A percentile compares a stretch with the other conserved stretches of the same genome.
These are phyloP conservation scores for Diaporthe helianthi DNA, from an alignment of 2,329 filamentous ascomycete species.

Conservation along the genomic window DNA sequence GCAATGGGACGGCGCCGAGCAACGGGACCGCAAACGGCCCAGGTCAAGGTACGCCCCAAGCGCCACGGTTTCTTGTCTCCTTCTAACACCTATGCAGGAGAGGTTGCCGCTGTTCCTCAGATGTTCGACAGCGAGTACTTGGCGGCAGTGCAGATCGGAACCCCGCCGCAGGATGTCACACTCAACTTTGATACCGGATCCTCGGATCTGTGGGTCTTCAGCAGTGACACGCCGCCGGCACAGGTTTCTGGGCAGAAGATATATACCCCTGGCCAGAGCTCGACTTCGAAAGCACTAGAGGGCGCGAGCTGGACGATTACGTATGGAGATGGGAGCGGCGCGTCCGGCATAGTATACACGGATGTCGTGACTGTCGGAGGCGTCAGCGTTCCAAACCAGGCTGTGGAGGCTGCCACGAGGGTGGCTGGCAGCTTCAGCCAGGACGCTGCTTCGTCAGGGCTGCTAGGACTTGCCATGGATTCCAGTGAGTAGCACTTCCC, in stretches of 20 bases:
- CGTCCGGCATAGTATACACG: conserved; percentile 67
- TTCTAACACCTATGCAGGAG: conserved; percentile 42
- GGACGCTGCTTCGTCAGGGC: conserved; percentile 44
- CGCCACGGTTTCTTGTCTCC: not conserved
- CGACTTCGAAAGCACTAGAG: conserved; percentile 50
- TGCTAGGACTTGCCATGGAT: conserved; percentile 69
- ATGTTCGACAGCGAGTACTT: conserved; percentile 58
- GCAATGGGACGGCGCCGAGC: conserved; percentile 22
- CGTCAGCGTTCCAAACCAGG: conserved; percentile 65
- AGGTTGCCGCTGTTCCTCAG: conserved; percentile 52
- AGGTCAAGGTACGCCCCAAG: conserved; percentile 32
- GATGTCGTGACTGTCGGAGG: conserved; percentile 68
- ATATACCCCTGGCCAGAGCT: conserved; percentile 58
- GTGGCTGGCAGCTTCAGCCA: conserved; percentile 55
- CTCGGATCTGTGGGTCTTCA: conserved; percentile 75
- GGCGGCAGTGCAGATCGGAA: conserved; percentile 66
- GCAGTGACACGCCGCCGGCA: conserved; percentile 55
- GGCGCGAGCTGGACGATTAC: conserved; percentile 60
- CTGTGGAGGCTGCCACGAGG: conserved; percentile 66
- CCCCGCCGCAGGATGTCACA: conserved; percentile 58
- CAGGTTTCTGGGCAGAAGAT: conserved; percentile 59
- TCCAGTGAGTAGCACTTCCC: conserved; percentile 53
- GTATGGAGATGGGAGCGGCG: conserved; percentile 70
- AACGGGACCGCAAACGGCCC: conserved; percentile 25
- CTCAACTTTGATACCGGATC: conserved; percentile 74